A percentile compares a stretch with the other conserved stretches of the same genome.
Evolutionary conservation across 2,329 filamentous ascomycete species (phyloP).

Genomic region (Paecilomyces variotii): DNA sequence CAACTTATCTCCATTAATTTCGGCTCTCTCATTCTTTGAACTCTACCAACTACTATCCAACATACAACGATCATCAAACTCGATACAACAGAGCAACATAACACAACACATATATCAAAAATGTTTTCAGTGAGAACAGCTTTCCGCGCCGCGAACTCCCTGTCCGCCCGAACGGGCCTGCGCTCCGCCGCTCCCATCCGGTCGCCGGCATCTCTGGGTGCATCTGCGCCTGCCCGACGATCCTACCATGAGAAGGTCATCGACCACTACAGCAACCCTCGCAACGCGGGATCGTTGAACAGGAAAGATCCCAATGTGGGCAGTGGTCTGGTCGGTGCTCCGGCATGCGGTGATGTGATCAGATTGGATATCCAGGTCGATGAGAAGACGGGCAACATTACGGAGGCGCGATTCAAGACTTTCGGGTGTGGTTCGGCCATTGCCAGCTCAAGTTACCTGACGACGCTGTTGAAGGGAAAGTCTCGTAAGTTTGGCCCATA

Average conservation of each 20-base stretch:
- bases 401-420: constrained; percentile 96
- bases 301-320: constrained; percentile 78
- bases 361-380: constrained; percentile 91
- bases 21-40: not conserved
- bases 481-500: constrained; percentile 35
- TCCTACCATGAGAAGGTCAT: constrained; percentile 65
- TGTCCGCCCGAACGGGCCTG: not conserved
- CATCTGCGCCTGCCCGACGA: constrained; percentile 18
- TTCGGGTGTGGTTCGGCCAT: constrained; percentile 94
- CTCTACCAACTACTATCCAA: not conserved
- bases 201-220: constrained; percentile 3
- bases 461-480: constrained; percentile 92
- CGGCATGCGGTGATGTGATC: constrained; percentile 88
- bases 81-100: not conserved
- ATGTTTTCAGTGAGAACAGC: constrained; percentile 5
- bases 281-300: constrained; percentile 70
- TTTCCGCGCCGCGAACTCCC: not conserved
- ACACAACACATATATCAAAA: not conserved
- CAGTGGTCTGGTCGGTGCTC: constrained; percentile 84
- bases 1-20: constrained; percentile 6
- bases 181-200: not conserved
- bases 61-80: not conserved
- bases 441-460: constrained; percentile 88
- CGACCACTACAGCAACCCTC: constrained; percentile 73
- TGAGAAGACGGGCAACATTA: constrained; percentile 76